Conservation (phyloP, 2,329 filamentous ascomycete species). For the Chrysoporthe austroafricana region DNA sequence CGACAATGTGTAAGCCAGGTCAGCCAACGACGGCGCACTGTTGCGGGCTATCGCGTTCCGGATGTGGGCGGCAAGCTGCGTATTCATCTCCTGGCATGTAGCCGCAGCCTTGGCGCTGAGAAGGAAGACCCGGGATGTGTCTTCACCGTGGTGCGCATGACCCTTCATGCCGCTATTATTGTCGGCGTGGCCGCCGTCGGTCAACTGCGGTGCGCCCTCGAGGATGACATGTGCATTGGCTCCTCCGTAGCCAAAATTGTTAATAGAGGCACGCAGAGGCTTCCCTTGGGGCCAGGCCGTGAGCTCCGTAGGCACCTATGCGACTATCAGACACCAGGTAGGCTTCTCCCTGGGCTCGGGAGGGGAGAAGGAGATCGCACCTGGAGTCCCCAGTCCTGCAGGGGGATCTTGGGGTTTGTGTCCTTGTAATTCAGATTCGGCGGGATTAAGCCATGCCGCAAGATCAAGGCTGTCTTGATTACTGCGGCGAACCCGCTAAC, state of each 20-base stretch:
- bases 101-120: conserved; percentile 19
- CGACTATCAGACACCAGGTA: background rate
- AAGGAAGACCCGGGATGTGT: background rate
- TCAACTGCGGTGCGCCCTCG: conserved; percentile 27
- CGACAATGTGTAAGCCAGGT: conserved; percentile 31
- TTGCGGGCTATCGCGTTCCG: too few species aligned
- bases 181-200: background rate
- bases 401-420: conserved; percentile 35
- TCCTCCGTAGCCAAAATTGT: conserved; percentile 41
- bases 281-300: conserved; percentile 21
- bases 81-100: conserved; percentile 15
- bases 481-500: conserved; percentile 35
- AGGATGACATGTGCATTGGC: conserved; percentile 39
- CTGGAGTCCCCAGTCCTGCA: conserved; percentile 36
- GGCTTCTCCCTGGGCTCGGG: background rate
- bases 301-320: conserved; percentile 26
- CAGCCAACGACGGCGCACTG: conserved; percentile 10
- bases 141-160: conserved; percentile 11
- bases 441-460: conserved; percentile 35
- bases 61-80: conserved; percentile 27
- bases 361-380: too few species aligned
- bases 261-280: conserved; percentile 35
- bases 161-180: background rate
- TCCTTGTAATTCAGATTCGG: conserved; percentile 33
- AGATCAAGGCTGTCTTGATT: conserved; percentile 34